Evolutionary conservation across 1,139 yeast species (phyloP).

Genomic region (Saccharomyces hybrid): DNA sequence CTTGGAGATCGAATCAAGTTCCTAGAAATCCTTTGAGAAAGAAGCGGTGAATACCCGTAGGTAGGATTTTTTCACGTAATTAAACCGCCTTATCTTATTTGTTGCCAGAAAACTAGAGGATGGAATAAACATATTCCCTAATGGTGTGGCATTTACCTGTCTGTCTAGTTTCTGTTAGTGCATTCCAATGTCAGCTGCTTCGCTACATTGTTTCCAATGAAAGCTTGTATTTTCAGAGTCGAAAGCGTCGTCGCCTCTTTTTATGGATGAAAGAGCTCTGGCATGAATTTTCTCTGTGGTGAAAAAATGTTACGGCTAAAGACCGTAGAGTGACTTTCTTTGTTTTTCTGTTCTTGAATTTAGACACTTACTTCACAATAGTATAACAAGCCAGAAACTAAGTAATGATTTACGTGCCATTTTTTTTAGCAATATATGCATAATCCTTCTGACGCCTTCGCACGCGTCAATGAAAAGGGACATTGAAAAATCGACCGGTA

Average conservation of each 20-base stretch:
- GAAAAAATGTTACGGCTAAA: not conserved
- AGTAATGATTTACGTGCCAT: not conserved
- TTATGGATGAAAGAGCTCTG: not conserved
- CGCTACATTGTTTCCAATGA: not conserved
- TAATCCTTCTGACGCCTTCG: not conserved
- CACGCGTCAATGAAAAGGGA: not conserved
- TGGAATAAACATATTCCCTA: not conserved
- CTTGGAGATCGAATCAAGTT: slow-evolving; percentile 1
- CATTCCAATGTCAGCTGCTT: not conserved
- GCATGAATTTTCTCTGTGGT: too few species aligned
- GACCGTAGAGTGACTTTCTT: not conserved
- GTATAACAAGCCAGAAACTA: not conserved
- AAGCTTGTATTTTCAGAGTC: not conserved
- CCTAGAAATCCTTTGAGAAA: not conserved
- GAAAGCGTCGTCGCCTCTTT: too few species aligned
- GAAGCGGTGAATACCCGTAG: not conserved
- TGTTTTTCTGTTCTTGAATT: not conserved
- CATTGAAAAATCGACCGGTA: not conserved
- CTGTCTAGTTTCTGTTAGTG: not conserved
- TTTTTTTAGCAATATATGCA: not conserved
- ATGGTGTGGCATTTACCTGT: too few species aligned
- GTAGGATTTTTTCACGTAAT: not conserved
- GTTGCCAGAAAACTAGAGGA: not conserved
- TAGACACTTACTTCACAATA: not conserved
- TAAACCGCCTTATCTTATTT: not conserved